phyloP scores from a whole-genome alignment of 768 basidiomycete species.

The Boletellus ananas region DNA sequence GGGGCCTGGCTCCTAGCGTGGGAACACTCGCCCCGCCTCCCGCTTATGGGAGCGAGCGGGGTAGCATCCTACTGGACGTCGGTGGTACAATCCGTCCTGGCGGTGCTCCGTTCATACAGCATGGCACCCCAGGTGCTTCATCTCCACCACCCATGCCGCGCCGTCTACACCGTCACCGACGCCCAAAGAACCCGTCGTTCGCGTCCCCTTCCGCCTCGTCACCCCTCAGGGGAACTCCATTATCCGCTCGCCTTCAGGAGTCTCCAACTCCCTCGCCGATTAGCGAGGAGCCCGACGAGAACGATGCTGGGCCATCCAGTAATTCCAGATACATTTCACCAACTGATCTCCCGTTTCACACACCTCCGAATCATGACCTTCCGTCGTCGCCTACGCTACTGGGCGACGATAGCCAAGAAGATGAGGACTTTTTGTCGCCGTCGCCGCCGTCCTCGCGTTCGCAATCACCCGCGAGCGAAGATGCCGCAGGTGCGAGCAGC shows the following conservation, averaged over 20 bases:
- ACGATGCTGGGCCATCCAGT: slow-evolving; percentile 48
- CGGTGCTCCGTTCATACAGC: slow-evolving; percentile 40
- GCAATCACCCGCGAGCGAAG: slow-evolving; percentile 50
- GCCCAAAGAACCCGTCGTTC: slow-evolving; percentile 41
- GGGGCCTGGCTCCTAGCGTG: slow-evolving; percentile 96
- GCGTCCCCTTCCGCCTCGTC: slow-evolving; percentile 52
- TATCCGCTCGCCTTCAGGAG: slow-evolving; percentile 41
- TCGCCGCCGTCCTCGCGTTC: slow-evolving; percentile 46
- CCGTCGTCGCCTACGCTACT: slow-evolving; percentile 37
- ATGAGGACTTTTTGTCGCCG: slow-evolving; percentile 26
- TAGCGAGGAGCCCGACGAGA: slow-evolving; percentile 55
- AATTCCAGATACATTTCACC: slow-evolving; percentile 55
- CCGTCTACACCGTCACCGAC: slow-evolving; percentile 59
- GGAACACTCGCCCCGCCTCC: slow-evolving; percentile 97
- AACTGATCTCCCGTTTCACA: slow-evolving; percentile 60
- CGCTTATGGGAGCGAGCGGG: slow-evolving; percentile 95
- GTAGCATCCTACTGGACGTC: slow-evolving; percentile 91
- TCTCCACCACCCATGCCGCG: slow-evolving; percentile 43
- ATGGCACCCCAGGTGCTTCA: slow-evolving; percentile 44
- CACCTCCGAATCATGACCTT: slow-evolving; percentile 45
- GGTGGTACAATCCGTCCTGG: slow-evolving; percentile 43
- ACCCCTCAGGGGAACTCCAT: slow-evolving; percentile 54
- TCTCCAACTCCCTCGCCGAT: slow-evolving; percentile 63
- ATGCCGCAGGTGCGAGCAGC: slow-evolving; percentile 76
- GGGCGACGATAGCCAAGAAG: slow-evolving; percentile 21